These are phyloP conservation scores for Claviceps sp. DNA, from an alignment of 2,329 filamentous ascomycete species.

Conservation along the genomic window DNA sequence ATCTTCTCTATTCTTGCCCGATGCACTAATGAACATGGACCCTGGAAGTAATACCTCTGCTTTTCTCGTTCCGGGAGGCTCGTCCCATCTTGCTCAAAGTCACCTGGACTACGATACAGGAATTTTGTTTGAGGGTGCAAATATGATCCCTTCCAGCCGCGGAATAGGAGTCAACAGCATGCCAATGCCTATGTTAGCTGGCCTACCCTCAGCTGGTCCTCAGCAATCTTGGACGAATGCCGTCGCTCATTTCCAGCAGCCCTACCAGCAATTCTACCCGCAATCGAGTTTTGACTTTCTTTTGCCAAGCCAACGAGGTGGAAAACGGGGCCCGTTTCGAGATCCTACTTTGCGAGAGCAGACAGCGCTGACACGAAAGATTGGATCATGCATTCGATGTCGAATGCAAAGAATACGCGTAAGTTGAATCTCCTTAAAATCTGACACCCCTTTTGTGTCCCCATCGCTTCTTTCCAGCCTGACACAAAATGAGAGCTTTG, in stretches of 20 bases:
- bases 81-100: neutral
- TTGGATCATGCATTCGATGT: constrained; percentile 47
- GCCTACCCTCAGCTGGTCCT: neutral
- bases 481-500: neutral
- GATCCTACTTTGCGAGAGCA: constrained; percentile 35
- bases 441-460: too few species aligned
- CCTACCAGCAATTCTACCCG: too few species aligned
- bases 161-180: neutral
- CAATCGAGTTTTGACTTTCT: constrained; percentile 16
- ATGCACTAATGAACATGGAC: constrained; percentile 2
- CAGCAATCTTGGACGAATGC: constrained; percentile 1
- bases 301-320: constrained; percentile 18
- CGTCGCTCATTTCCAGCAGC: constrained; percentile 7
- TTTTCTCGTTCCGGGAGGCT: neutral
- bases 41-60: neutral
- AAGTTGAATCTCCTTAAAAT: constrained; percentile 16
- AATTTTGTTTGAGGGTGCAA: neutral
- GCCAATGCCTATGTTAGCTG: neutral
- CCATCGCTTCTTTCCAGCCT: neutral
- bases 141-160: neutral
- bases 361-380: constrained; percentile 43
- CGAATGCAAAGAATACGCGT: constrained; percentile 50
- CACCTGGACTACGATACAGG: neutral
- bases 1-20: neutral
- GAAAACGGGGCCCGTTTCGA: constrained; percentile 39